Evolutionary conservation across 305 asterid genomes (phyloP).

Genomic region (Salvia sclarea): DNA sequence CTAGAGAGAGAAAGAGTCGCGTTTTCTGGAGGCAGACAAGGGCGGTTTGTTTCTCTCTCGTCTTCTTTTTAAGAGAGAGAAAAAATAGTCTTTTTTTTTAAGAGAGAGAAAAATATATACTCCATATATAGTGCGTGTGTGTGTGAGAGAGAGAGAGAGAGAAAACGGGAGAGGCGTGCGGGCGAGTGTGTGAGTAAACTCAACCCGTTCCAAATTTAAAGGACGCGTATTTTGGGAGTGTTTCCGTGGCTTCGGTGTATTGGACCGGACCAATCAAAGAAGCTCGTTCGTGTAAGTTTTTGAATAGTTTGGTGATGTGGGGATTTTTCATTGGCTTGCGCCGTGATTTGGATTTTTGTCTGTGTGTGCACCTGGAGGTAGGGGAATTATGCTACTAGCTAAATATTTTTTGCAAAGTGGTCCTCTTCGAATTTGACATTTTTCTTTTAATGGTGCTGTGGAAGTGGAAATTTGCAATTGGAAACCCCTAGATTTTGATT

Average conservation of each 20-base stretch:
- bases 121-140: conserved; percentile 15
- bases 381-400: neutral
- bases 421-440: neutral
- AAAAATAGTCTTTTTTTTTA: neutral
- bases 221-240: conserved; percentile 23
- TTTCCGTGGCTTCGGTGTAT: neutral
- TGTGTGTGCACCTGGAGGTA: neutral
- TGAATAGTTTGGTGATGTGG: neutral
- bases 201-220: conserved; percentile 23
- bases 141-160: conserved; percentile 4
- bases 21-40: conserved; percentile 45
- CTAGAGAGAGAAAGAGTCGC: conserved; percentile 48
- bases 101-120: too few species aligned
- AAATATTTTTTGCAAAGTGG: conserved; percentile 14
- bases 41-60: conserved; percentile 29
- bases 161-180: conserved; percentile 11
- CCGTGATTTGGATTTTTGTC: neutral
- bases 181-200: conserved; percentile 9
- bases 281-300: too few species aligned
- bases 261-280: neutral
- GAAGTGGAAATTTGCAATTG: neutral
- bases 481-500: neutral
- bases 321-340: neutral
- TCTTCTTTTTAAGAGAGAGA: conserved; percentile 27
- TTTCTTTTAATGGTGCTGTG: neutral